phyloP scores from a whole-genome alignment of 2,329 filamentous ascomycete species.

The Helminthosporium solani region DNA sequence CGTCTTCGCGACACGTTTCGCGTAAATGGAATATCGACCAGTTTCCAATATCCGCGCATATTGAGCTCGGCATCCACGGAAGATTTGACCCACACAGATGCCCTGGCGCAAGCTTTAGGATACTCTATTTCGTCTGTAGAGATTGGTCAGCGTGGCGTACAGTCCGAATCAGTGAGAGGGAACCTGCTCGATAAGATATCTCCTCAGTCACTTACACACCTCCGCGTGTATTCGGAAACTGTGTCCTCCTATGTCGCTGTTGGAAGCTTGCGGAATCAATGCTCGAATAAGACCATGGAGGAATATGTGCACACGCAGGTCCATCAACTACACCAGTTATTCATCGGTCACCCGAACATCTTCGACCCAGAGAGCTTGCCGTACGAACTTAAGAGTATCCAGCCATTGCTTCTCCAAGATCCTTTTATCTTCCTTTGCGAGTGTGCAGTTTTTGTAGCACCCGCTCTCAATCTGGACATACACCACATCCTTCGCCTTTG shows the following conservation, averaged over 20 bases:
- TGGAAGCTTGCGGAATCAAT: slow-evolving; percentile 64
- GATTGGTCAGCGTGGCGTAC: slow-evolving; percentile 85
- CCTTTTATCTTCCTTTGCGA: slow-evolving; percentile 81
- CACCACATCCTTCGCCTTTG: slow-evolving; percentile 80
- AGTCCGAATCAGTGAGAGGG: slow-evolving; percentile 65
- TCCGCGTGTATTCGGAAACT: slow-evolving; percentile 86
- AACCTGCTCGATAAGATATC: slow-evolving; percentile 82
- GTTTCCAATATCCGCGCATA: slow-evolving; percentile 47
- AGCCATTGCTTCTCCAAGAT: slow-evolving; percentile 66
- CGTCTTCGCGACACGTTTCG: slow-evolving; percentile 58
- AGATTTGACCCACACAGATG: slow-evolving; percentile 56
- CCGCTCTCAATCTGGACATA: slow-evolving; percentile 70
- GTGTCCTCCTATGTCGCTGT: slow-evolving; percentile 80
- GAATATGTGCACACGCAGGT: slow-evolving; percentile 70
- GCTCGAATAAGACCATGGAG: slow-evolving; percentile 61
- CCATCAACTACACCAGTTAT: slow-evolving; percentile 73
- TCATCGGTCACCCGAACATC: slow-evolving; percentile 57
- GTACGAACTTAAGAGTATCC: slow-evolving; percentile 47
- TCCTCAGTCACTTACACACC: slow-evolving; percentile 78
- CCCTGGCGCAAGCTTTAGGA: slow-evolving; percentile 67
- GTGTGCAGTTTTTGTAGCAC: slow-evolving; percentile 68
- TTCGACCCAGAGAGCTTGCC: slow-evolving; percentile 38
- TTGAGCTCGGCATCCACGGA: slow-evolving; percentile 42
- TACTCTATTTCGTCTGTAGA: slow-evolving; percentile 86
- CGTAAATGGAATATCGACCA: slow-evolving; percentile 51